Evolutionary conservation across 441 rosid species (phyloP).

Genomic region (Corymbia citriodora): DNA sequence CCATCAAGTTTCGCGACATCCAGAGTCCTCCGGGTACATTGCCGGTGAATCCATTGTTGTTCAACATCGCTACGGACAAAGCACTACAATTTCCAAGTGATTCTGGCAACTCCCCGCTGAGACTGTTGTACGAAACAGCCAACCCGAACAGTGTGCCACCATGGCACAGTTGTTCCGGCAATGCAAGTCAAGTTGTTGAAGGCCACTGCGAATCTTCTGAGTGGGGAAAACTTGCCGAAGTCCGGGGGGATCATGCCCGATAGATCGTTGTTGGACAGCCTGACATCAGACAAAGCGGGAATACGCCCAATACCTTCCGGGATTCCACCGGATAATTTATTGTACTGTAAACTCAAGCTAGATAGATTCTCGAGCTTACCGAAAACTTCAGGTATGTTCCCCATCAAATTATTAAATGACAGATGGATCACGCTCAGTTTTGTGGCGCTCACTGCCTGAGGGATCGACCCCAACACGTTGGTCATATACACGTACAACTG

Average conservation of each 20-base stretch:
- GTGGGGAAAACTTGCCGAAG: conserved; percentile 34
- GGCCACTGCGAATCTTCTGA: conserved; percentile 26
- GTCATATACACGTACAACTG: conserved; percentile 14
- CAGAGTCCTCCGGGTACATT: conserved; percentile 43
- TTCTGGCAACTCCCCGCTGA: conserved; percentile 43
- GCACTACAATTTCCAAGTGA: conserved; percentile 42
- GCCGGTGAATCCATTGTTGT: conserved; percentile 33
- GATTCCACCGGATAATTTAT: conserved; percentile 44
- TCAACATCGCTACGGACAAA: not conserved
- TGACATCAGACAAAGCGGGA: conserved; percentile 23
- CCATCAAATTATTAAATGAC: conserved; percentile 32
- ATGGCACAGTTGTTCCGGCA: conserved; percentile 44
- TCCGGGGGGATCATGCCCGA: conserved; percentile 43
- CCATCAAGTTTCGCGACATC: conserved; percentile 18
- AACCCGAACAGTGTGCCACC: conserved; percentile 30
- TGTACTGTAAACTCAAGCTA: conserved; percentile 18
- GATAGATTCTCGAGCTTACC: conserved; percentile 27
- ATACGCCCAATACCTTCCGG: conserved; percentile 32
- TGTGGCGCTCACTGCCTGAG: conserved; percentile 19
- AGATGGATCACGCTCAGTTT: conserved; percentile 30
- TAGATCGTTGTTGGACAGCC: conserved; percentile 35
- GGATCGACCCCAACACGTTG: conserved; percentile 28
- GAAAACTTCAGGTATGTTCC: conserved; percentile 41
- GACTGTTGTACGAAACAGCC: conserved; percentile 30
- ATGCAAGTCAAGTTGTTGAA: conserved; percentile 19